Percentiles rank a stretch among this genome's conserved stretches.
Conservation (phyloP, 768 basidiomycete species). For the Amanita molliuscula region DNA sequence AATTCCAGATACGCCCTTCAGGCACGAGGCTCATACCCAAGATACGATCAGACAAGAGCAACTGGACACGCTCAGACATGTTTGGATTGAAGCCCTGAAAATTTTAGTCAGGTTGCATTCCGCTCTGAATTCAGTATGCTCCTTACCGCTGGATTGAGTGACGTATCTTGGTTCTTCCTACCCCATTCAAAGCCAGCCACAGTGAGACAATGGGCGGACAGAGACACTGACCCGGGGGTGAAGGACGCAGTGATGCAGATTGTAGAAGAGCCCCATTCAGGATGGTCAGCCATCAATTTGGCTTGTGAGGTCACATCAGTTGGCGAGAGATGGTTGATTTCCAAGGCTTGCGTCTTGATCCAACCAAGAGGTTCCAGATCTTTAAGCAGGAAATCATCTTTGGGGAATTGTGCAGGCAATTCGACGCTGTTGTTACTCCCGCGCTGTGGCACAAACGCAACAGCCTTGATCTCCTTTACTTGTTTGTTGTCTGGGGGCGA, state of each 20-base stretch:
- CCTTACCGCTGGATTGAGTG: slow-evolving; percentile 64
- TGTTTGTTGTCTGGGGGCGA: slow-evolving; percentile 95
- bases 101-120: slow-evolving; percentile 2
- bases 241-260: slow-evolving; percentile 94
- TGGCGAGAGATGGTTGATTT: slow-evolving; percentile 87
- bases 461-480: slow-evolving; percentile 97
- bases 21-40: slow-evolving; percentile 93
- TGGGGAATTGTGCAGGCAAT: slow-evolving; percentile 80
- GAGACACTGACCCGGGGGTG: slow-evolving; percentile 94
- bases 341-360: slow-evolving; percentile 94
- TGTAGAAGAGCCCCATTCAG: slow-evolving; percentile 89
- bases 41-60: slow-evolving; percentile 90
- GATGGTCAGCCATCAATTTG: slow-evolving; percentile 93
- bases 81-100: slow-evolving; percentile 89
- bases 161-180: slow-evolving; percentile 82
- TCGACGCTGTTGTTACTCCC: slow-evolving; percentile 94
- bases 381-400: slow-evolving; percentile 90
- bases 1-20: slow-evolving; percentile 95
- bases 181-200: slow-evolving; percentile 98
- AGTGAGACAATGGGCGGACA: slow-evolving; percentile 85
- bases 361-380: slow-evolving; percentile 93
- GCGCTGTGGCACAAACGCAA: slow-evolving; percentile 96
- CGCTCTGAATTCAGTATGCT: not conserved
- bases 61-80: slow-evolving; percentile 93
- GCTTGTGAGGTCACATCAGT: slow-evolving; percentile 91